Evolutionary conservation across 2,329 filamentous ascomycete genomes (phyloP), one percentile per base, ranked within the genome.

Genomic region (Cryphonectria parasitica): DNA sequence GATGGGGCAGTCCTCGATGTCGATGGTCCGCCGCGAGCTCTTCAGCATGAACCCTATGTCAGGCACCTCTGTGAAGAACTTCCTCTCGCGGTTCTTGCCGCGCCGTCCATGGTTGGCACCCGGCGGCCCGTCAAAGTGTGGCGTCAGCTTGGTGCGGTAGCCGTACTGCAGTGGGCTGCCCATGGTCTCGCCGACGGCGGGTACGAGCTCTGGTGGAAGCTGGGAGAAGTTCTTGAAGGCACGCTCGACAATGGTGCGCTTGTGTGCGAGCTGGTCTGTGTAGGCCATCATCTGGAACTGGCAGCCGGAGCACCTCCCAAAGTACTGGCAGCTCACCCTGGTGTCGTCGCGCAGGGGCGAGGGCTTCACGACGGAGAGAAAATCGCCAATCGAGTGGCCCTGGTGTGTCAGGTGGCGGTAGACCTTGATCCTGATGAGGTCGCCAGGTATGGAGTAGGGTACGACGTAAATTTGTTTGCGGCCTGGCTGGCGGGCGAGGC

Each of bases 261-360:
- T 99, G 81, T 95, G 91, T 61, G 85, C 85, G 39, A 99, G 88
- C 80, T 99, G 96, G 76, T 94, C 92, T 41, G 87, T 82, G 80
- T 98, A 98, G 68, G 93, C 89, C 73, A 99, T 88, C 93, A 98
- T 98, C 83, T 99, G 96, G 80, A 98, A 95, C 82, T 99, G 96
- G 79, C 96, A 99, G 43, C 96, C 96, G 13, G 92, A 93, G 81
- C 96, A 99, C 68, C 86, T 87, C 56, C 89, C 84, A 78, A 99
- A 99, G 84, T 99, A 98, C 76, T 89, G 87, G 83, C 96, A 99
- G 69, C 86, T 86, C 75, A 97, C 87, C 31, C 92, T 89, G 52
- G 86, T 85, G 76, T 96, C 92, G 76, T 97, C 91, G 76, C 96
- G 91, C 68, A 91, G 84, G 0, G 90, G 86, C 0, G 93, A 94